Evolutionary conservation across 208 protist genomes (phyloP).

Genomic region (Wallacemonas sp.): DNA sequence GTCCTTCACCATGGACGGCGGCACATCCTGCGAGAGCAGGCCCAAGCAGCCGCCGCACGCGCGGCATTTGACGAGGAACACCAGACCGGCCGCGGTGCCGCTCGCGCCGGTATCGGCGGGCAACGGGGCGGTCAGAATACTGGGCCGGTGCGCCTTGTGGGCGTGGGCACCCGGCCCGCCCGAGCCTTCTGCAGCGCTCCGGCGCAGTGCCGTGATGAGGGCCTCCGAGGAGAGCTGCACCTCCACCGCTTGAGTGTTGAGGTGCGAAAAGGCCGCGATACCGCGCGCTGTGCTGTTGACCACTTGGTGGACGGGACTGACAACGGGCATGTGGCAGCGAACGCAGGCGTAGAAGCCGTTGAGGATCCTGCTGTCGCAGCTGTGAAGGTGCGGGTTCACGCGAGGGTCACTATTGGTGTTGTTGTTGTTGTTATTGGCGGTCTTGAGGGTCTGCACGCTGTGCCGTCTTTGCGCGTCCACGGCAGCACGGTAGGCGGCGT

Average conservation of each 20-base stretch:
- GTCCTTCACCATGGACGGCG: not conserved
- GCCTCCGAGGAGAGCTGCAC: constrained; percentile 32
- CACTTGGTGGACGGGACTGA: constrained; percentile 55
- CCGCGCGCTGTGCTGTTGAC: constrained; percentile 36
- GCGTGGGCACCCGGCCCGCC: too few species aligned
- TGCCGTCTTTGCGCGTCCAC: constrained; percentile 1
- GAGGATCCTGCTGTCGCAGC: constrained; percentile 29
- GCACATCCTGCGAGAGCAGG: constrained; percentile 30
- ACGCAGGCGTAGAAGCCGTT: constrained; percentile 78
- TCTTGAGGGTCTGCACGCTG: constrained; percentile 14
- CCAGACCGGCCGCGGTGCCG: constrained; percentile 6
- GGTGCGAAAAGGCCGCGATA: constrained; percentile 54
- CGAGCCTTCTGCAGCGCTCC: not conserved
- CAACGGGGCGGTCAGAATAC: not conserved
- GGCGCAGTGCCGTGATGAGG: not conserved
- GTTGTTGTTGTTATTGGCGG: not conserved
- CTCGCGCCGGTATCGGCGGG: not conserved
- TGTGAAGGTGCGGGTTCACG: constrained; percentile 34
- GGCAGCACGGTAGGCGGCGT: constrained; percentile 1
- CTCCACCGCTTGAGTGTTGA: constrained; percentile 43
- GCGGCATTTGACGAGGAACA: constrained; percentile 55
- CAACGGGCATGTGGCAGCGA: constrained; percentile 66
- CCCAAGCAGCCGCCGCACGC: constrained; percentile 76
- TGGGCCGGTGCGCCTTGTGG: constrained; percentile 1
- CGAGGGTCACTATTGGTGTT: not conserved